Conservation (phyloP, 306 rosid species). For the Prunus padus region DNA sequence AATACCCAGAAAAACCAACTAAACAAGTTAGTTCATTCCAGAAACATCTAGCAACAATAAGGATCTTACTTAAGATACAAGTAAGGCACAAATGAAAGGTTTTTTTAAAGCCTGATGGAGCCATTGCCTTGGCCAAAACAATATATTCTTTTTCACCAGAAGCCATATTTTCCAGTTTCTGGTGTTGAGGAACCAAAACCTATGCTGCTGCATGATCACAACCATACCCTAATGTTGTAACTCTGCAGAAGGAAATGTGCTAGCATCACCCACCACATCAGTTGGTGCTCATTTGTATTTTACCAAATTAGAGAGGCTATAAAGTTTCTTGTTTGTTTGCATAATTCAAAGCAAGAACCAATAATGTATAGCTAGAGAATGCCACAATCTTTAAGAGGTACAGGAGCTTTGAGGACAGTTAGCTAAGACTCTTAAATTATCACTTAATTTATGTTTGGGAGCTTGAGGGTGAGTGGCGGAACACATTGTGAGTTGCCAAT, state of each 20-base stretch:
- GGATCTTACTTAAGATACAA: not conserved
- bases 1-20: not conserved
- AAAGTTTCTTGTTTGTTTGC: not conserved
- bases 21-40: not conserved
- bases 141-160: not conserved
- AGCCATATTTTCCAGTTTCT: not conserved
- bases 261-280: not conserved
- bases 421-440: not conserved
- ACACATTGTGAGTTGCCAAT: not conserved
- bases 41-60: not conserved
- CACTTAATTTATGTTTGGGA: not conserved
- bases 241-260: not conserved
- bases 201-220: not conserved
- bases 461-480: not conserved
- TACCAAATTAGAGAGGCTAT: not conserved
- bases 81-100: not conserved
- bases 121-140: not conserved
- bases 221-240: not conserved
- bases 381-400: not conserved
- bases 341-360: not conserved
- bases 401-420: not conserved
- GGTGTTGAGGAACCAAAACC: not conserved
- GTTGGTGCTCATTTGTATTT: not conserved
- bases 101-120: not conserved
- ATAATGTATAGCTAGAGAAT: not conserved